These are phyloP conservation scores for Penicillium sp. DNA, from an alignment of 2,329 filamentous ascomycete genomes.

Conservation along the genomic window DNA sequence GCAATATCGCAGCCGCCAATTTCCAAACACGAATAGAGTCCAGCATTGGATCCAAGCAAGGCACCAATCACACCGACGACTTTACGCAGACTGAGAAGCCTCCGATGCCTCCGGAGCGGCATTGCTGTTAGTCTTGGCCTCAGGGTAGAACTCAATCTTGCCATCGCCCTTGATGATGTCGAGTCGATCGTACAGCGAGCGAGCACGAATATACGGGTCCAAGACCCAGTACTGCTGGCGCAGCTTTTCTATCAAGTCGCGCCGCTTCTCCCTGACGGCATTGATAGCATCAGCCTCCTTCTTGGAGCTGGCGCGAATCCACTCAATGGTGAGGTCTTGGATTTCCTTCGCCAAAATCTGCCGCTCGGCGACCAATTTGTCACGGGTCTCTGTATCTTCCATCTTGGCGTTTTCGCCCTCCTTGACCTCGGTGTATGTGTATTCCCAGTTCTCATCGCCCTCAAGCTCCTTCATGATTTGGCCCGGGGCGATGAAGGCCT, in stretches of 20 bases:
- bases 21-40: not conserved
- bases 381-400: conserved; percentile 66
- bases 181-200: conserved; percentile 80
- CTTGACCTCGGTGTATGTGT: conserved; percentile 77
- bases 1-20: not conserved
- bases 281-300: conserved; percentile 51
- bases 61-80: not conserved
- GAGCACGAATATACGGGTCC: conserved; percentile 83
- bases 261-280: conserved; percentile 60
- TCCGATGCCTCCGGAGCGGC: not conserved
- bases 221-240: conserved; percentile 82
- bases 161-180: conserved; percentile 72
- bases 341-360: conserved; percentile 70
- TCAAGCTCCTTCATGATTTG: conserved; percentile 83
- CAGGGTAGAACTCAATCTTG: conserved; percentile 70
- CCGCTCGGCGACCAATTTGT: conserved; percentile 66
- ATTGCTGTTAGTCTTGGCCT: conserved; percentile 8
- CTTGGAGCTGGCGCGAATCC: conserved; percentile 64
- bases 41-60: not conserved
- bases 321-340: conserved; percentile 73
- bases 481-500: conserved; percentile 70
- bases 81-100: conserved; percentile 13
- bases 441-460: conserved; percentile 82
- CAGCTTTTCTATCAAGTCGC: conserved; percentile 65
- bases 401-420: conserved; percentile 76